Conservation (phyloP, 2,329 filamentous ascomycete genomes). For the Sphaerulina vaccinii region DNA sequence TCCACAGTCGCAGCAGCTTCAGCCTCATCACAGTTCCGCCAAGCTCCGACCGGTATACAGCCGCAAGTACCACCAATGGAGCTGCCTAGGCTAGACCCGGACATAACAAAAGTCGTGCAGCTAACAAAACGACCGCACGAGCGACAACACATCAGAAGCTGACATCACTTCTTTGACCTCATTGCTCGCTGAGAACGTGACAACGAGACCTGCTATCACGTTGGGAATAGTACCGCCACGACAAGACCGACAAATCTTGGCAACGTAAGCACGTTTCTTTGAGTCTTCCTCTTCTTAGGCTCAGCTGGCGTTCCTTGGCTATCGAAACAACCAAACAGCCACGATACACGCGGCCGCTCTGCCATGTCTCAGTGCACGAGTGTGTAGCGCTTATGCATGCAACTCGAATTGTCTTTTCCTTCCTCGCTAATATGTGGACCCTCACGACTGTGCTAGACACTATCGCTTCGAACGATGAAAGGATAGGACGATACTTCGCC, state of each 20-base stretch:
- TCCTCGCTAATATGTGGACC: not conserved
- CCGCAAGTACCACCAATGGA: not conserved
- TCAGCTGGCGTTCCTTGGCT: not conserved
- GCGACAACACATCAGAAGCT: not conserved
- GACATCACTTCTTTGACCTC: not conserved
- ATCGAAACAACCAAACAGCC: not conserved
- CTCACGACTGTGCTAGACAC: not conserved
- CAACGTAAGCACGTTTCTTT: conserved; percentile 3
- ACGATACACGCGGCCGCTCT: not conserved
- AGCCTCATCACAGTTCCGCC: not conserved
- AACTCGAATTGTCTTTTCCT: not conserved
- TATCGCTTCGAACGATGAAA: too few species aligned
- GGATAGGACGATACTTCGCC: not conserved
- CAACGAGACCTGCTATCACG: not conserved
- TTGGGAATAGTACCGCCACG: conserved; percentile 5
- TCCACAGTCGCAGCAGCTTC: not conserved
- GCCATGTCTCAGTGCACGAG: not conserved
- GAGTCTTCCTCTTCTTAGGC: not conserved
- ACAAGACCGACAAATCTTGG: conserved; percentile 2
- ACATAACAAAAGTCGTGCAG: not conserved
- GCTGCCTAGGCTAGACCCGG: not conserved
- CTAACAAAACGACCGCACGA: not conserved
- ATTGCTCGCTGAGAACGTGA: not conserved
- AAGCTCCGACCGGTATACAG: not conserved
- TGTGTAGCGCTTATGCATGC: not conserved